Evolutionary conservation across 2,329 filamentous ascomycete genomes (phyloP), one percentile per base, ranked within the genome.

Genomic region (Colletotrichum ledebouriae): DNA sequence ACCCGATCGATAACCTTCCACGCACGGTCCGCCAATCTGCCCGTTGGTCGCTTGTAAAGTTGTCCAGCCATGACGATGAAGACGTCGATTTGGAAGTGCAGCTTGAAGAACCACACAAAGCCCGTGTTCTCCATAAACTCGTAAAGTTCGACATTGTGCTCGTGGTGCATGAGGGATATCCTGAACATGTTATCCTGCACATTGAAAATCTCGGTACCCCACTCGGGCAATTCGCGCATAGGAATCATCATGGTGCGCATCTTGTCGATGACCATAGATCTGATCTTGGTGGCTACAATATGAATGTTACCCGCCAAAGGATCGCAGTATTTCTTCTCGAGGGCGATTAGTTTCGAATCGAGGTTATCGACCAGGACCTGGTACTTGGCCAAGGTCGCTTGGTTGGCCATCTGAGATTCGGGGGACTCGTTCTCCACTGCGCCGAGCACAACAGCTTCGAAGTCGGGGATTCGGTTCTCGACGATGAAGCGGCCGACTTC

Each of bases 131-230:
- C 76, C 71, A 83, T 78, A 2, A 79, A 73, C 29, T 79, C 74
- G 71, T 86, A 85, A 12, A 83, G 77, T 9, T 77, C 76, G 10
- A 83, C 74, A 61, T 82, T 82, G 69, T 85, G 81, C 71, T 87
- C 84, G 17, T 82, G 79, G 33, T 82, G 78, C 47, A 81, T 79
- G 22, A 89, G 72, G 1, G 86, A 80, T 13, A 88, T 78, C 72
- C 85, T 85, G 79, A 89, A 89, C 7, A 88, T 76, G 61, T 86
- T 85, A 73, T 89, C 86, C 52, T 83, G 82, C 20, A 80, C 76
- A 20, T 79, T 81, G 39, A 81, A 79, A 9, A 86, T 80, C 71
- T 88, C 86, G 2, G 79, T 82, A 9, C 81, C 82, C 77, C 81
- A 85, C 71, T 86, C 84, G 0, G 83, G 79, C 49, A 83, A 82